Evolutionary conservation across 306 rosid genomes (phyloP), one percentile per base, ranked within the genome.

Genomic region (Macrotyloma uniflorum): DNA sequence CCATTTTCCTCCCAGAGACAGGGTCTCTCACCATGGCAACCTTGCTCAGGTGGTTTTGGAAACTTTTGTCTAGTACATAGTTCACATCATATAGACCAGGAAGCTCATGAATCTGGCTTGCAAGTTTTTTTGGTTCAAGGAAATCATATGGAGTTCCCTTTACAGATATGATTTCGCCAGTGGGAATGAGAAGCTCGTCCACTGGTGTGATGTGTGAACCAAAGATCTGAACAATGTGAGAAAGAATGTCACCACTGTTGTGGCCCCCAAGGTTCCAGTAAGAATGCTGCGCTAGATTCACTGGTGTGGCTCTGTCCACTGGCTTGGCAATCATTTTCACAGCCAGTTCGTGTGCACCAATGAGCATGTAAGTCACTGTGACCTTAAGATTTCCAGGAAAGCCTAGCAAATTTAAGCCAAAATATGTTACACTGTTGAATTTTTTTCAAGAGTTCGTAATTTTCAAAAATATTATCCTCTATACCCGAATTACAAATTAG

Each of bases 251-350:
- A 3, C 96, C 92, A 8, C 89, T 89, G 73, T 79, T 32, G 46
- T 89, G 92, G 10, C 97, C 97, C 26, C 88, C 57, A 7, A 90
- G 83, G 38, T 93, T 93, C 97, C 96, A 90, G 82, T 90, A 85
- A 0, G 90, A 16, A 10, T 90, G 96, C 16, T 93, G 96, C 3
- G 97, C 96, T 12, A 89, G 53, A 72, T 93, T 90, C 50, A 90
- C 89, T 9, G 93, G 97, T 14, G 96, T 89, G 64, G 87, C 83
- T 70, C 89, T 74, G 83, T 88, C 79, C 8, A 78, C 40, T 15
- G 96, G 22, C 47, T 73, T 70, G 4, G 97, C 93, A 35, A 18
- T 66, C 92, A 90, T 89, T 76, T 61, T 85, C 51, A 93, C 89
- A 4, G 45, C 84, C 20, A 88, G 63, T 72, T 73, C 47, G 86